These are phyloP conservation scores for Trichoderma harzianum DNA, from an alignment of 2,329 filamentous ascomycete genomes.

Conservation along the genomic window DNA sequence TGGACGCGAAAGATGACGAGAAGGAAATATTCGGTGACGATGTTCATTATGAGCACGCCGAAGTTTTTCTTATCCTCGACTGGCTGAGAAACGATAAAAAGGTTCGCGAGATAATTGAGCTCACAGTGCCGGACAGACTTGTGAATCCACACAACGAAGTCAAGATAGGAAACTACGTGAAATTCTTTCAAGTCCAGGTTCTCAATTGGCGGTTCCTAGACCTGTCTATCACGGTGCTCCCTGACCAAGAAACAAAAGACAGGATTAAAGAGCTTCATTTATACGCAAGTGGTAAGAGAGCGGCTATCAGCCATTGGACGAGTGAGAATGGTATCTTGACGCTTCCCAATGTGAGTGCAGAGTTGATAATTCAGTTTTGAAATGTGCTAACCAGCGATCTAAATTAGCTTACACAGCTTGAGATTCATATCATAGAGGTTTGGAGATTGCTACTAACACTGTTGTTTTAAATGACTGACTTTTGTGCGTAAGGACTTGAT, in stretches of 20 bases:
- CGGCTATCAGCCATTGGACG: not conserved
- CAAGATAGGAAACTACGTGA: not conserved
- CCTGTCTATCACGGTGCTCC: not conserved
- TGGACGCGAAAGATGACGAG: not conserved
- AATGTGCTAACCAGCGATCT: not conserved
- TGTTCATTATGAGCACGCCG: not conserved
- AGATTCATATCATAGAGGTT: not conserved
- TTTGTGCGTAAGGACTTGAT: not conserved
- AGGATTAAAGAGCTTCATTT: not conserved
- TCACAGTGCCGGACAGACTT: not conserved
- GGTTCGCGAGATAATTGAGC: not conserved
- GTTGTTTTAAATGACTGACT: not conserved
- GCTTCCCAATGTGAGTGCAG: not conserved
- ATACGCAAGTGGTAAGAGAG: not conserved
- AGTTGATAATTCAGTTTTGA: not conserved
- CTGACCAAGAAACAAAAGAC: not conserved
- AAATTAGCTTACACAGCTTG: not conserved
- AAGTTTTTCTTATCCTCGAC: not conserved
- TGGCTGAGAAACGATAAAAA: not conserved
- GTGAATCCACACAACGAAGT: not conserved
- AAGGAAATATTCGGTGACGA: not conserved
- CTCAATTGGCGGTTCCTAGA: not conserved
- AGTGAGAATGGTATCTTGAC: not conserved
- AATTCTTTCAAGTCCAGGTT: not conserved
- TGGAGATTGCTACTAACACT: not conserved